Evolutionary conservation across 2,329 filamentous ascomycete genomes (phyloP).

Genomic region (Phoma sp.): DNA sequence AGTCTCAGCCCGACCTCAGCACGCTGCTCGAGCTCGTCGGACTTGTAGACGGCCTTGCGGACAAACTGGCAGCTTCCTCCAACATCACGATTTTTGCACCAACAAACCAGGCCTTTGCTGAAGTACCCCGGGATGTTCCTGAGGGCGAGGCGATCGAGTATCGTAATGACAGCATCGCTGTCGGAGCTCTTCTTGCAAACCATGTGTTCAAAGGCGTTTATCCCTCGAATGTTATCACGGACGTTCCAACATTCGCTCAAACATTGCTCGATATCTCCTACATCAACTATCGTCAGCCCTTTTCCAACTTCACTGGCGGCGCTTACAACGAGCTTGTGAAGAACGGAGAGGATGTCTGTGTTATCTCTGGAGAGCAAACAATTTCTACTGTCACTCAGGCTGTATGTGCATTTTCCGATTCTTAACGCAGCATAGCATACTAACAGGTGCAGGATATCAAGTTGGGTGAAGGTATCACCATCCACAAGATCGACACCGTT

Average conservation of each 20-base stretch:
- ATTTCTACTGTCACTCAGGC: constrained; percentile 56
- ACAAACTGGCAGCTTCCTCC: constrained; percentile 45
- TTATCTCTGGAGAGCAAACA: constrained; percentile 59
- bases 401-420: constrained; percentile 43
- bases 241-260: constrained; percentile 51
- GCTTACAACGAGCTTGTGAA: constrained; percentile 59
- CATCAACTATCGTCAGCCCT: constrained; percentile 46
- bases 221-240: constrained; percentile 42
- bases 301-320: constrained; percentile 63
- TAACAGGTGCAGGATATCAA: constrained; percentile 29
- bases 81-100: constrained; percentile 65
- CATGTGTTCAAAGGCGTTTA: constrained; percentile 63
- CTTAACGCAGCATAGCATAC: background rate
- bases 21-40: constrained; percentile 45
- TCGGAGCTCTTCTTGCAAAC: constrained; percentile 59
- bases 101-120: constrained; percentile 57
- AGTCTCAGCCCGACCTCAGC: constrained; percentile 40
- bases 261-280: constrained; percentile 58
- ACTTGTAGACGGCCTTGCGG: constrained; percentile 47
- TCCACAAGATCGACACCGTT: constrained; percentile 36
- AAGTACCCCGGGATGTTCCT: constrained; percentile 30
- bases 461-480: constrained; percentile 34
- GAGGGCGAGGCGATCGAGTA: constrained; percentile 40
- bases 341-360: constrained; percentile 51
- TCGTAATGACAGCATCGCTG: constrained; percentile 39